Evolutionary conservation across 139 green algal species (phyloP), one percentile per base, ranked within the genome.

Genomic region (Gonium pectorale): DNA sequence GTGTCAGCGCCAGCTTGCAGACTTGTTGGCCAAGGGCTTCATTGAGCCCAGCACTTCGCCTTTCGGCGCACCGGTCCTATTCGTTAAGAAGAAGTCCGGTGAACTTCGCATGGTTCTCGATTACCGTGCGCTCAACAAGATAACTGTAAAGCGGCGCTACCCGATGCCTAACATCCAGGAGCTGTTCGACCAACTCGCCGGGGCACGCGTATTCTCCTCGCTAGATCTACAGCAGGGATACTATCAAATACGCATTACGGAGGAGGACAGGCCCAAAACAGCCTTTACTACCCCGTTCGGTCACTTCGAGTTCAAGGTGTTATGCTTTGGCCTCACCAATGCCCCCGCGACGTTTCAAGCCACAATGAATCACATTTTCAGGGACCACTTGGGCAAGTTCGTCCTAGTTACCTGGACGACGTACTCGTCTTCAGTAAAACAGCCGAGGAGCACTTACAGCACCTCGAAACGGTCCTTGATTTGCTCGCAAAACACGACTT

Each of bases 31-130:
- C n/a, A n/a, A n/a, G n/a, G n/a, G n/a, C n/a, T n/a, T n/a, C n/a
- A n/a, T n/a, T n/a, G n/a, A n/a, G n/a, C n/a, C n/a, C n/a, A n/a
- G n/a, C n/a, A n/a, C n/a, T n/a, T n/a, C n/a, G n/a, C n/a, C n/a
- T n/a, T n/a, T n/a, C n/a, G n/a, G n/a, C n/a, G n/a, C n/a, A n/a
- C n/a, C n/a, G n/a, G n/a, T n/a, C n/a, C n/a, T n/a, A n/a, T n/a
- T n/a, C n/a, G n/a, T n/a, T n/a, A n/a, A n/a, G n/a, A 96, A 95
- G 83, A 90, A 90, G n/a, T 71, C 90, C 60, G 90, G 90, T 2
- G 22, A 11, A 26, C 49, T 93, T 13, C 54, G 92, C 0, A 89
- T 95, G 83, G 89, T 74, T 51, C 62, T 95, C 3, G 77, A 90
- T 22, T 88, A 87, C 73, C 41, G 89, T 22, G 74, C 67, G 5